Evolutionary conservation across 768 basidiomycete species (phyloP).

Genomic region (Austroboletus festivus): DNA sequence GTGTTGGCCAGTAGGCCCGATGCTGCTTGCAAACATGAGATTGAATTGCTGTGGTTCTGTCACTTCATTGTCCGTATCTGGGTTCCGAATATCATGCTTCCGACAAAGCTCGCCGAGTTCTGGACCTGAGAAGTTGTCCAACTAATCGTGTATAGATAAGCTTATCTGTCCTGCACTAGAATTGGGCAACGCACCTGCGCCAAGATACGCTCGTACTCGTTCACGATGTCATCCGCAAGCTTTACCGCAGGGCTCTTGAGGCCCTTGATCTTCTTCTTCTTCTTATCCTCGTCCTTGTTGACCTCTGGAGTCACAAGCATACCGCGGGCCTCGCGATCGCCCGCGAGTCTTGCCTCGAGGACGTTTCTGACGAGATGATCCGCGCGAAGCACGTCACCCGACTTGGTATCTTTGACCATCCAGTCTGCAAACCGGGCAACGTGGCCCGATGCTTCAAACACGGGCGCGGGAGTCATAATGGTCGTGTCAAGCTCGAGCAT

Average conservation of each 20-base stretch:
- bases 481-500: constrained; percentile 99
- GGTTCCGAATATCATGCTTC: constrained; percentile 78
- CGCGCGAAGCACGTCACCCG: constrained; percentile 94
- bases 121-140: constrained; percentile 87
- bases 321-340: constrained; percentile 88
- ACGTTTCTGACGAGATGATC: constrained; percentile 95
- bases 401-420: constrained; percentile 97
- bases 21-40: constrained; percentile 97
- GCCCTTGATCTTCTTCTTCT: constrained; percentile 69
- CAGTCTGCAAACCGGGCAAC: constrained; percentile 98
- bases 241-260: constrained; percentile 67
- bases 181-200: constrained; percentile 68
- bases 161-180: too few species aligned
- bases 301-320: constrained; percentile 57
- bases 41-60: constrained; percentile 95
- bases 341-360: constrained; percentile 83
- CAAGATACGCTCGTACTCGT: constrained; percentile 76
- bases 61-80: constrained; percentile 90
- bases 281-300: constrained; percentile 50
- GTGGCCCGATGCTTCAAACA: constrained; percentile 96
- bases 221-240: constrained; percentile 68
- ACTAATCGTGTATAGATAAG: too few species aligned
- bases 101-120: constrained; percentile 85
- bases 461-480: constrained; percentile 91
- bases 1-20: constrained; percentile 96